These are phyloP conservation scores for Daldinia bambusicola DNA, from an alignment of 495 filamentous ascomycete genomes.

Conservation along the genomic window DNA sequence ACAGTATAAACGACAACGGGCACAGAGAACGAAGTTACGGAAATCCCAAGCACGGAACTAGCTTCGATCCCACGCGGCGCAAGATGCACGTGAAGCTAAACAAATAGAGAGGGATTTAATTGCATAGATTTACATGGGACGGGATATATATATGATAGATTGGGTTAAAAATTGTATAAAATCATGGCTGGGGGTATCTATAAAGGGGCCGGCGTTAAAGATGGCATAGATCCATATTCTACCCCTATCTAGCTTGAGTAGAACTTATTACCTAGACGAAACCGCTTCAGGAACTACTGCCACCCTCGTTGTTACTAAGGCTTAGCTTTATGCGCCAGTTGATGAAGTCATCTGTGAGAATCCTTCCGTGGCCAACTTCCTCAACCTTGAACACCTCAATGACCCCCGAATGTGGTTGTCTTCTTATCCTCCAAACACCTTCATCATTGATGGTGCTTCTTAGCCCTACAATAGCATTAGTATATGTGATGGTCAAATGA, in stretches of 20 bases:
- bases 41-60: constrained; percentile 34
- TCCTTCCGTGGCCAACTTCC: constrained; percentile 76
- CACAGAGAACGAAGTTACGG: constrained; percentile 40
- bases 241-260: constrained; percentile 1
- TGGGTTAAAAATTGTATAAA: constrained; percentile 12
- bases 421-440: constrained; percentile 85
- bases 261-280: background rate
- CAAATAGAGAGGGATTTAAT: constrained; percentile 4
- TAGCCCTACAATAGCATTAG: constrained; percentile 61
- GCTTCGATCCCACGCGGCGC: constrained; percentile 57
- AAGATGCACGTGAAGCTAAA: constrained; percentile 52
- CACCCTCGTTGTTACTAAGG: constrained; percentile 32
- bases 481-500: background rate
- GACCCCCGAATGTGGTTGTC: constrained; percentile 60
- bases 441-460: constrained; percentile 72
- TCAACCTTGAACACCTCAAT: constrained; percentile 80
- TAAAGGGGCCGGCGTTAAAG: constrained; percentile 25
- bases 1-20: constrained; percentile 48
- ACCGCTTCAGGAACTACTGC: constrained; percentile 19
- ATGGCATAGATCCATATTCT: constrained; percentile 8
- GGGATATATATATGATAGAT: constrained; percentile 14
- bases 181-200: constrained; percentile 32
- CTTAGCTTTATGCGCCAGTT: constrained; percentile 72
- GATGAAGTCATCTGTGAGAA: constrained; percentile 80
- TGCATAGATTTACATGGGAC: background rate